Evolutionary conservation across 257 asterid genomes (phyloP).

Genomic region (Anisodus acutangulus): DNA sequence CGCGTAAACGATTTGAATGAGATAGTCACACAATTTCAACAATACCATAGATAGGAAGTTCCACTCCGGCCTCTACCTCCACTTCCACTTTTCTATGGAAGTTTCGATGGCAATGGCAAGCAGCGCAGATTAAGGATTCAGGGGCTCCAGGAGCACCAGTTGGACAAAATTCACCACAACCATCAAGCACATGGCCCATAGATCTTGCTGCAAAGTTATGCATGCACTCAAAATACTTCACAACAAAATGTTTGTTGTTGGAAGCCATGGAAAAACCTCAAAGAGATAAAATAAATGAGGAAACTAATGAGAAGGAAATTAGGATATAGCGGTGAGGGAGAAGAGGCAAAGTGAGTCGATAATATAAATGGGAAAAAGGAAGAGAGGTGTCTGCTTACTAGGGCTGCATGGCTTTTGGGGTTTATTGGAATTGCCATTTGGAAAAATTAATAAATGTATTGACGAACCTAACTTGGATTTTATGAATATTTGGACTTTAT

Average conservation of each 20-base stretch:
- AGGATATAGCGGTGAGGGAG: background rate
- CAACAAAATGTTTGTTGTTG: background rate
- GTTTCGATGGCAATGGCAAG: slow-evolving; percentile 23
- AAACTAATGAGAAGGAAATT: background rate
- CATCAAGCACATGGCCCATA: slow-evolving; percentile 5
- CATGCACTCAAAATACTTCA: slow-evolving; percentile 22
- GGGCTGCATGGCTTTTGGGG: background rate
- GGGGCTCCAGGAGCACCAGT: background rate
- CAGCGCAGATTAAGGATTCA: background rate
- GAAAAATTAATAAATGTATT: background rate
- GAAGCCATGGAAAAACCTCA: slow-evolving; percentile 19
- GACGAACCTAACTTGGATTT: background rate
- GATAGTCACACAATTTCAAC: background rate
- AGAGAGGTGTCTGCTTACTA: background rate
- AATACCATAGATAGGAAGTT: background rate
- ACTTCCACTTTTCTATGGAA: slow-evolving; percentile 8
- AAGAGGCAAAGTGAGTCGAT: background rate
- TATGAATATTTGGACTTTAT: background rate
- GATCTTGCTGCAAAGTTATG: slow-evolving; percentile 7
- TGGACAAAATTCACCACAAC: slow-evolving; percentile 26
- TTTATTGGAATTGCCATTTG: background rate
- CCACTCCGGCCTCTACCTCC: background rate
- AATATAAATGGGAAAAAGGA: background rate
- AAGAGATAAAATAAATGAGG: background rate
- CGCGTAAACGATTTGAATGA: too few species aligned